A percentile compares a stretch with the other conserved stretches of the same genome.
phyloP scores from a whole-genome alignment of 2,329 filamentous ascomycete species.

The Fusarium oligoseptatum region DNA sequence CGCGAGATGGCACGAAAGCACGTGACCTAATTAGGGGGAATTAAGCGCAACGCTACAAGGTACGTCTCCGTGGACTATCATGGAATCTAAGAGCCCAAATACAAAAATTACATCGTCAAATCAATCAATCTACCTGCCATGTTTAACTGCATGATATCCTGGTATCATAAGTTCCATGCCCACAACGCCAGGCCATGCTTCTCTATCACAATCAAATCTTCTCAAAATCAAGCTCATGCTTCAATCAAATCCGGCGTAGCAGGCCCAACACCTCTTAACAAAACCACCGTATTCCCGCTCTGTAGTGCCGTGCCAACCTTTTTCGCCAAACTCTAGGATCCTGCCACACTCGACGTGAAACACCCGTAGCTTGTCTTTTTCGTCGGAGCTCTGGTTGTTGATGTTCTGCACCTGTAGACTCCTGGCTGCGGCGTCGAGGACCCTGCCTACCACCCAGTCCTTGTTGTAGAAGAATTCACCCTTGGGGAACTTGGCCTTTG shows the following conservation, averaged over 20 bases:
- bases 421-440: slow-evolving; percentile 83
- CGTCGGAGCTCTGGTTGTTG: slow-evolving; percentile 82
- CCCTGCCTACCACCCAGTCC: slow-evolving; percentile 90
- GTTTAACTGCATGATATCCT: background rate
- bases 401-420: slow-evolving; percentile 84
- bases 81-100: background rate
- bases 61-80: background rate
- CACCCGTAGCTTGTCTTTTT: slow-evolving; percentile 84
- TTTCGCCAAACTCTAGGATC: slow-evolving; percentile 88
- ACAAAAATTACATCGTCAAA: background rate
- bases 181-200: slow-evolving; percentile 40
- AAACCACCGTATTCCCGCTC: slow-evolving; percentile 90
- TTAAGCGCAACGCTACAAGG: background rate
- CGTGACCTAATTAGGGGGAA: slow-evolving; percentile 20
- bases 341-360: slow-evolving; percentile 94
- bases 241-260: slow-evolving; percentile 78
- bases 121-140: background rate
- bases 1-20: slow-evolving; percentile 36
- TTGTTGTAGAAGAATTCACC: slow-evolving; percentile 84
- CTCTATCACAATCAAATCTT: slow-evolving; percentile 14
- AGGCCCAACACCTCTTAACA: slow-evolving; percentile 88
- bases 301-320: slow-evolving; percentile 81
- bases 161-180: slow-evolving; percentile 4
- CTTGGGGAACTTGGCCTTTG: slow-evolving; percentile 84
- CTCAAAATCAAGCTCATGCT: slow-evolving; percentile 23